Evolutionary conservation across 331 rosid species (phyloP), one percentile per base, ranked within the genome.

Genomic region (Phaseolus coccineus): DNA sequence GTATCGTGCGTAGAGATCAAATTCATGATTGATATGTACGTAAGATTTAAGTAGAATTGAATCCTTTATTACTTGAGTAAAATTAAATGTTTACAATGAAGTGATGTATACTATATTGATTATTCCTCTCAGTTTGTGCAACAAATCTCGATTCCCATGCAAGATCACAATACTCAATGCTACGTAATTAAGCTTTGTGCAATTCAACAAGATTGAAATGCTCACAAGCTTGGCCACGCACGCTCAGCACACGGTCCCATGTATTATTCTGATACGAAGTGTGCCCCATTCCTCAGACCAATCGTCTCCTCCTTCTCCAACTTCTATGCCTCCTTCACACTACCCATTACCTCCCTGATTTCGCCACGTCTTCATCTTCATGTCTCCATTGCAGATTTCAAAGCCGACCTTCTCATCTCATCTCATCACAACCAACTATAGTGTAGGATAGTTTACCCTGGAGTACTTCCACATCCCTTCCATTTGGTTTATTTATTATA

Each of bases 231-330:
- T 87, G 73, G 85, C 84, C 91, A 89, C 90, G 90, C 91, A 83
- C 83, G 63, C 86, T 64, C 47, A 59, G 77, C 98, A 89, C 98
- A 83, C 78, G 70, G 73, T 85, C 88, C 98, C 87, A 94, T 73
- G 13, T 39, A 65, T 8, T 65, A 65, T 66, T 66, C 71, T 66
- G 71, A 84, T 90, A 78, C 86, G 19, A 76, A 64, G 8, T 94
- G 97, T 87, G 82, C 73, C 90, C 98, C 79, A 86, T 94, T 94
- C 91, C 81, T 57, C 87, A 87, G 97, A 94, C 97, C 93, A 87
- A 77, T 91, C 91, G 85, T 85, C 93, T 84, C 71, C 82, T 59
- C 87, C 87, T 89, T 87, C 87, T 64, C 88, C 82, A 85, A 84
- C 85, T 92, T 80, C 94, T 39, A 91, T 87, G 89, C 27, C 78